Conservation (phyloP, 1,284 basidiomycete species). For the Bondarzewia mesenterica region DNA sequence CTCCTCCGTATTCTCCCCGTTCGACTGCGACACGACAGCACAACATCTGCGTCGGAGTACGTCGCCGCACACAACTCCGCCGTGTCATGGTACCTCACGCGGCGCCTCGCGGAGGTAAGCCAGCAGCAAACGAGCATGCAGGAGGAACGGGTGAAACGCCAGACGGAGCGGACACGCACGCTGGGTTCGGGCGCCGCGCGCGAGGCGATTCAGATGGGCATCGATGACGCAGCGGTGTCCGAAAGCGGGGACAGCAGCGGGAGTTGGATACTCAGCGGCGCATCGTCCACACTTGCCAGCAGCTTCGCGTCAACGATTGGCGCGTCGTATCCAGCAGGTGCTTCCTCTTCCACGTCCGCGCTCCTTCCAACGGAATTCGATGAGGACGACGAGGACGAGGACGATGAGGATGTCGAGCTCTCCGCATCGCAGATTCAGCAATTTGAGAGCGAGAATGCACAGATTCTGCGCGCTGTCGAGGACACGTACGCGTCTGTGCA, state of each 20-base stretch:
- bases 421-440: conserved; percentile 81
- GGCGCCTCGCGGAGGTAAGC: conserved; percentile 70
- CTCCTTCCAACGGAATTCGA: conserved; percentile 28
- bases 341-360: not conserved
- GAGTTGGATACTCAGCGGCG: conserved; percentile 55
- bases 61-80: conserved; percentile 77
- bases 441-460: conserved; percentile 86
- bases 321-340: conserved; percentile 20
- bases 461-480: conserved; percentile 74
- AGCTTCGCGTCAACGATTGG: conserved; percentile 61
- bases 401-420: conserved; percentile 70
- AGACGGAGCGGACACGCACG: conserved; percentile 70
- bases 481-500: conserved; percentile 81
- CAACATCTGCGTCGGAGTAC: conserved; percentile 53
- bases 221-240: conserved; percentile 16
- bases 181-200: conserved; percentile 67
- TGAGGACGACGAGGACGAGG: conserved; percentile 33
- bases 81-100: conserved; percentile 80
- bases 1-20: conserved; percentile 58
- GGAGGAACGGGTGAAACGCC: conserved; percentile 77
- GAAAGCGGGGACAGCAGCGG: not conserved
- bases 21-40: conserved; percentile 50
- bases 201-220: conserved; percentile 40
- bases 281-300: conserved; percentile 48
- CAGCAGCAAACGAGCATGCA: conserved; percentile 81